Evolutionary conservation across 768 basidiomycete species (phyloP).

Genomic region (Kwoniella bestiolae): DNA sequence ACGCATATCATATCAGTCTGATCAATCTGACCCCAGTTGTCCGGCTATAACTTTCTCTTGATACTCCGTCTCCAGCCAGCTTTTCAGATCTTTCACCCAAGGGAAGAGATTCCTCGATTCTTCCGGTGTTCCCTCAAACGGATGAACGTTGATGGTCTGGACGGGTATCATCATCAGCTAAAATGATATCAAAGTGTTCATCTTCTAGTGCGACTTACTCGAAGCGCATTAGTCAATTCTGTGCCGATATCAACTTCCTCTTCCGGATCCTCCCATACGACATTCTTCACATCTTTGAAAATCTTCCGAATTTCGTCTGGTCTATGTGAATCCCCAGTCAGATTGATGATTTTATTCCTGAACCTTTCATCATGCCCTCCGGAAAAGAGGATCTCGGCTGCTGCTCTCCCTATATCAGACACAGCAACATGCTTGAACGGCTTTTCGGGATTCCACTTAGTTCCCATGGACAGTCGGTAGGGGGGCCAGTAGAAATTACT

Average conservation of each 20-base stretch:
- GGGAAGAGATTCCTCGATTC: conserved; percentile 16
- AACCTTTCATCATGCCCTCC: not conserved
- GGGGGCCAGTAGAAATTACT: not conserved
- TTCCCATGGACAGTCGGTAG: not conserved
- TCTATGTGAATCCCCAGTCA: not conserved
- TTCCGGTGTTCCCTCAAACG: not conserved
- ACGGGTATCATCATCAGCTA: not conserved
- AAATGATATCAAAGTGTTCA: not conserved
- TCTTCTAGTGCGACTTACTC: not conserved
- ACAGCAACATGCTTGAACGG: not conserved
- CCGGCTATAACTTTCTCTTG: not conserved
- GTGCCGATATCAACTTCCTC: not conserved
- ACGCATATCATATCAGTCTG: not conserved
- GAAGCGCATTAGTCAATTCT: not conserved
- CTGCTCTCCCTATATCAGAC: conserved; percentile 5
- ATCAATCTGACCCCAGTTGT: not conserved
- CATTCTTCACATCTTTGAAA: not conserved
- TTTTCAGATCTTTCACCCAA: conserved; percentile 4
- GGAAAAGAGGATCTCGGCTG: not conserved
- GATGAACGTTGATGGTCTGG: conserved; percentile 12
- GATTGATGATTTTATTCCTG: not conserved
- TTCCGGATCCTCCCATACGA: not conserved
- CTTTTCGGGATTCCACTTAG: not conserved
- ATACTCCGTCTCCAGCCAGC: not conserved
- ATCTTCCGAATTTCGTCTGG: not conserved